Base-by-base conservation (phyloP, 2,329 filamentous ascomycete species). In the Fusarium burgessii region DNA sequence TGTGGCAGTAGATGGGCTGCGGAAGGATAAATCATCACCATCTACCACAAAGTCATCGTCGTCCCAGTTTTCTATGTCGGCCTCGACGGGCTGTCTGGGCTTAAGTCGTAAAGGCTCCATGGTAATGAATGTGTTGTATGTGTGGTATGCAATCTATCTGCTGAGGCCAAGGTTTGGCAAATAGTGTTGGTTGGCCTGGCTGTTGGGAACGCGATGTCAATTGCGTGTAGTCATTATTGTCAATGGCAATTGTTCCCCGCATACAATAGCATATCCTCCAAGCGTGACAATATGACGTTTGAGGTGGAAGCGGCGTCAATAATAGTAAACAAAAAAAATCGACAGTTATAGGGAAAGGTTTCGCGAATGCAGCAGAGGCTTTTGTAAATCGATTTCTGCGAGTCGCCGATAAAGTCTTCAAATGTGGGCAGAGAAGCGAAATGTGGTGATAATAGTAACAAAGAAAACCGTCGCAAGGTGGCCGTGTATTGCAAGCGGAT, bases 21-120 rank as follows among this genome's bases (percentile, higher is more conserved):
- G 84, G 70, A 91, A 87, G 58, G 84, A 85, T 72, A 92, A 81
- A 81, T 93, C 85, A 73, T 93, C 90, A 58, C 87, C 87, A 23
- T 92, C 91, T 76, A 93, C 89, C 73, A 91, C 83, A 76, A 93
- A 91, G 80, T 92, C 90, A 74, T 92, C 92, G 77, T 95, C 90
- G 77, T 95, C 92, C 89, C 92, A 96, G 80, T 89, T 91, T 80
- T 95, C 93, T 71, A 95, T 86, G 20, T 85, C 82, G 64, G 89
- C 87, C 78, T 88, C 86, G 74, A 88, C 86, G 50, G 88, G 84
- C 68, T 83, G 83, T 58, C 86, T 82, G 43, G 83, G 82, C 78
- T 88, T 88, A 42, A 88, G 80, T 73, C 84, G 85, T 76, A 88
- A 77, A 45, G 86, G 81, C 54, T 88, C 88, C 86, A 91, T 90